Evolutionary conservation across 2,329 filamentous ascomycete genomes (phyloP), one percentile per base, ranked within the genome.

Genomic region (Apiospora marii): DNA sequence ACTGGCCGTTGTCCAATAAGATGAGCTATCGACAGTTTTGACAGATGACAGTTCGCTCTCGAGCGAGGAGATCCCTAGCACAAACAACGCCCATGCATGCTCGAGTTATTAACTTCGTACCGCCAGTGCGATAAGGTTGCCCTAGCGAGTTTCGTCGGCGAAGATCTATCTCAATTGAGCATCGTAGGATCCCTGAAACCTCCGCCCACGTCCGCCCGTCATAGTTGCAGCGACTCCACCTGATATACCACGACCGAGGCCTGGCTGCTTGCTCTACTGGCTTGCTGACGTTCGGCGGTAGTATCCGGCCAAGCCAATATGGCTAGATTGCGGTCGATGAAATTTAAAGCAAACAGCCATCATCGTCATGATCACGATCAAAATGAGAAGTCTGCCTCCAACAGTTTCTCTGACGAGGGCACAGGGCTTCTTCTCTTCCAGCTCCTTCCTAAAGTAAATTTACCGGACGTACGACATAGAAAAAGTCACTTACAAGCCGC

Each of bases 91-190:
- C 7, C 30, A 7, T 4, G 53, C 30, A 61, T 37, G 53, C 34
- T 41, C 8, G 8, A 41, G 8, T 51, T n/a, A 22, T 22, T 51
- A 51, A 27, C n/a, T 27, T 27, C 34, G 58, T 14, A 22, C 16
- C 34, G 30, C 34, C 27, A 34, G 30, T 14, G 34, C 41, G 14
- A 41, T 41, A 64, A 64, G 10, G 58, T 64, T 64, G 34, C 19
- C 19, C 58, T 64, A 64, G 58, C 13, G 16, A 12, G 58, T 64
- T 64, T 64, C 58, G 58, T n/a, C n/a, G 34, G 13, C 41, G 58
- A 64, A 64, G 58, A 64, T 64, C 58, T n/a, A 64, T 64, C 58
- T 64, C 10, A 64, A 64, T 64, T n/a, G 58, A 64, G 58, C 58
- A 64, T n/a, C 58, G 58, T 34, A 41, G 12, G 34, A n/a, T 22